Percentiles rank a stretch among this genome's conserved stretches.
These are phyloP conservation scores for Tylopilus rubrobrunneus DNA, from an alignment of 768 basidiomycete species.

Conservation along the genomic window DNA sequence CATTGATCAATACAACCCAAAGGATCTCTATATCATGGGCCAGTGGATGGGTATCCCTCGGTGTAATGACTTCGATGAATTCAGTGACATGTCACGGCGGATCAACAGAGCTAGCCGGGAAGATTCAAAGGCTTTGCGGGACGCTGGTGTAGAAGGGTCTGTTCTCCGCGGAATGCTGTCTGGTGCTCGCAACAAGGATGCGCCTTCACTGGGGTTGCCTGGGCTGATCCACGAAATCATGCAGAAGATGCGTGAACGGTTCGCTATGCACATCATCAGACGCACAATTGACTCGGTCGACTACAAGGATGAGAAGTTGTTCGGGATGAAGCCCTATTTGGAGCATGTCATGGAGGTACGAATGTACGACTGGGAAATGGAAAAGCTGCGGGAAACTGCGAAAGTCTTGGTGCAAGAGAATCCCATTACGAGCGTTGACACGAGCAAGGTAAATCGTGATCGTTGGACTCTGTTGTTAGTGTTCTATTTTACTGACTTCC, in stretches of 20 bases:
- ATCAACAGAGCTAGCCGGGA: background rate
- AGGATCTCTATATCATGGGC: background rate
- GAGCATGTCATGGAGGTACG: constrained; percentile 1
- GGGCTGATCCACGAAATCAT: background rate
- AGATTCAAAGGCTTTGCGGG: background rate
- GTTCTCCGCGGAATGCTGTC: background rate
- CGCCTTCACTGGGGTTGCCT: background rate
- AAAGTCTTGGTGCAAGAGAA: constrained; percentile 17
- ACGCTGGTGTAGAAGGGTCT: background rate
- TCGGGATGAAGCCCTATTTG: constrained; percentile 2
- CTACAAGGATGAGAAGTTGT: background rate
- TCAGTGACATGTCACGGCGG: background rate
- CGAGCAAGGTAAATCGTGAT: background rate
- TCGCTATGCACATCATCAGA: background rate
- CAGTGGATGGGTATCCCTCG: background rate
- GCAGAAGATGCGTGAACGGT: background rate
- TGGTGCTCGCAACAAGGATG: background rate
- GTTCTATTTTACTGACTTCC: no score
- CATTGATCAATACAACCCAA: background rate
- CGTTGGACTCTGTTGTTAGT: no score
- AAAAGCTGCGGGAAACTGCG: background rate
- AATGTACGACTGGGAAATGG: constrained; percentile 14
- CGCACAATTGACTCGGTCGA: constrained; percentile 5
- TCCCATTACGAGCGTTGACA: background rate
- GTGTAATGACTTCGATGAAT: background rate